Evolutionary conservation across 2,329 filamentous ascomycete species (phyloP).

Genomic region (Ophiostoma pallidulum): DNA sequence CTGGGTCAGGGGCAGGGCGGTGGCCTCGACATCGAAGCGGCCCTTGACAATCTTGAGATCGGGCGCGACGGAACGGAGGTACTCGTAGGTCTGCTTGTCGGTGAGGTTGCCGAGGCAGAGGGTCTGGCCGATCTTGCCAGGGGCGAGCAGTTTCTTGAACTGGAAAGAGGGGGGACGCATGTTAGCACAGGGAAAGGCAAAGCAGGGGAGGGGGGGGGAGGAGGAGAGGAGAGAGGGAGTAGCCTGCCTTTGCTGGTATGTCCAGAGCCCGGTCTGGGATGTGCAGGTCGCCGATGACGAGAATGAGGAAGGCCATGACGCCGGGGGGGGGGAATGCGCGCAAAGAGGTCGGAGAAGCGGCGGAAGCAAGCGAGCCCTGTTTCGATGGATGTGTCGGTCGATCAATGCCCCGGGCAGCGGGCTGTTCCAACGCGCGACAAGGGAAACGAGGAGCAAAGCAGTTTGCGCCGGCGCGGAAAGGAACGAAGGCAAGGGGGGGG

Average conservation of each 20-base stretch:
- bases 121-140: slow-evolving; percentile 74
- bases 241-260: slow-evolving; percentile 72
- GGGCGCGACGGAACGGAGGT: slow-evolving; percentile 64
- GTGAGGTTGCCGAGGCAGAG: slow-evolving; percentile 74
- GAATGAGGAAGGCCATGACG: slow-evolving; percentile 78
- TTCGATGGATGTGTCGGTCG: too few relatives aligned
- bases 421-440: too few relatives aligned
- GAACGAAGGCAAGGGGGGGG: too few relatives aligned
- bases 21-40: slow-evolving; percentile 57
- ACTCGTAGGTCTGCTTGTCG: slow-evolving; percentile 71
- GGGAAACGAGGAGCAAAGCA: too few relatives aligned
- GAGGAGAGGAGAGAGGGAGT: slow-evolving; percentile 1
- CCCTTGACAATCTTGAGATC: slow-evolving; percentile 63
- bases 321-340: neutral
- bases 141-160: slow-evolving; percentile 80
- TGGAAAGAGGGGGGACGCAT: slow-evolving; percentile 25
- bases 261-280: slow-evolving; percentile 88
- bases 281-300: slow-evolving; percentile 88
- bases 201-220: slow-evolving; percentile 9
- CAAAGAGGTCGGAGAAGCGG: too few relatives aligned
- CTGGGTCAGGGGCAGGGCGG: slow-evolving; percentile 54
- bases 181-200: neutral
- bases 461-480: too few relatives aligned
- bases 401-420: too few relatives aligned
- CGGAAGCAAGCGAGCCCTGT: too few relatives aligned